Percentiles rank a stretch among this genome's conserved stretches.
These are phyloP conservation scores for Phtheirospermum japonicum DNA, from an alignment of 257 asterid genomes.

Conservation along the genomic window DNA sequence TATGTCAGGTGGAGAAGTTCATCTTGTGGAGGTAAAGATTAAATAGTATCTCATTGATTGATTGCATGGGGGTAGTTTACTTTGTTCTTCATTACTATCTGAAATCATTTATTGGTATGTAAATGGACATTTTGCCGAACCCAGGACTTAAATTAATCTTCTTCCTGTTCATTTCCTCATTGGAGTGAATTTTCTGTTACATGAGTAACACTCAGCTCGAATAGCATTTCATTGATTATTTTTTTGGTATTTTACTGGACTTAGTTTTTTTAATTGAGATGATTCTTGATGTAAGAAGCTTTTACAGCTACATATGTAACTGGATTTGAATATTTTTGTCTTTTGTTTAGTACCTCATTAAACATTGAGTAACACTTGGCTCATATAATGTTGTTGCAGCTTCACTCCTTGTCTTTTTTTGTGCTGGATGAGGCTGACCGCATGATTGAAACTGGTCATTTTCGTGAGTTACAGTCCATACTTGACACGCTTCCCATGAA, in stretches of 20 bases:
- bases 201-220: background rate
- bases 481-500: conserved; percentile 88
- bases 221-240: too few species aligned
- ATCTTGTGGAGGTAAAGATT: conserved; percentile 78
- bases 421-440: conserved; percentile 99
- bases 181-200: too few species aligned
- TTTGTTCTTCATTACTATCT: conserved; percentile 11
- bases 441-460: conserved; percentile 94
- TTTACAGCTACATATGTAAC: conserved; percentile 11
- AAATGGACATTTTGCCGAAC: conserved; percentile 12
- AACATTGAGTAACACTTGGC: conserved; percentile 15
- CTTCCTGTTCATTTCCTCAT: too few species aligned
- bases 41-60: conserved; percentile 10
- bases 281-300: conserved; percentile 4
- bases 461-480: conserved; percentile 89
- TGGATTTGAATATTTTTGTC: conserved; percentile 11
- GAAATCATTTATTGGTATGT: background rate
- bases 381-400: conserved; percentile 50
- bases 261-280: background rate
- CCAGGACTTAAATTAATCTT: too few species aligned
- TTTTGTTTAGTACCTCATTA: background rate
- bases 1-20: conserved; percentile 84
- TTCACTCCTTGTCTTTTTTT: conserved; percentile 87
- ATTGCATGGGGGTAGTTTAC: conserved; percentile 10
- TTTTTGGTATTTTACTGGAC: too few species aligned